These are phyloP conservation scores for Skeletonema tropicum DNA, from an alignment of 108 stramenopile genomes.

Conservation along the genomic window DNA sequence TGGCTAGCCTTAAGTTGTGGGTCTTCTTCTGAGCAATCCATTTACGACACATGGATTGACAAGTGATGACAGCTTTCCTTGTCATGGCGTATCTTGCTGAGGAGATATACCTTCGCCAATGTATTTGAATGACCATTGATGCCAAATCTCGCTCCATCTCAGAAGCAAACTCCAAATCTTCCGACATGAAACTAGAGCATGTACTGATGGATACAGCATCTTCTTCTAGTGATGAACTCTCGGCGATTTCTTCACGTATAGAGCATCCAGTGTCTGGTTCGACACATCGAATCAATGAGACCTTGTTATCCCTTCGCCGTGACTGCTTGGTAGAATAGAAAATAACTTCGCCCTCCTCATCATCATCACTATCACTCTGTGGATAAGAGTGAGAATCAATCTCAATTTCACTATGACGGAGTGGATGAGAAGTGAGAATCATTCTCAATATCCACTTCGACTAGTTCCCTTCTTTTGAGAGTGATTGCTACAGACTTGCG, in stretches of 20 bases:
- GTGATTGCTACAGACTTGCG: conserved; percentile 7
- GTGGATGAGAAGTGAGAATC: neutral
- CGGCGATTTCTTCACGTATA: neutral
- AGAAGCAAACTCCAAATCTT: neutral
- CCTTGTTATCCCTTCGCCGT: neutral
- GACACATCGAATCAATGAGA: neutral
- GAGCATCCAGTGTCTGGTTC: neutral
- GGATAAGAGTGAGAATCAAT: neutral
- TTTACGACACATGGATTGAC: neutral
- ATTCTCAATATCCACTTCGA: neutral
- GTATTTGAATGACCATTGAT: conserved; percentile 3
- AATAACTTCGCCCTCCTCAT: neutral
- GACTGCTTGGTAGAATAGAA: neutral
- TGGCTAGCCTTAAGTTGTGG: neutral
- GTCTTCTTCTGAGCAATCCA: neutral
- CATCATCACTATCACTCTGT: neutral
- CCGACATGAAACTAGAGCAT: neutral
- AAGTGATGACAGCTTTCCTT: neutral
- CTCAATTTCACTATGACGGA: neutral
- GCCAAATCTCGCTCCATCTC: neutral
- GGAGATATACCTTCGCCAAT: conserved; percentile 5
- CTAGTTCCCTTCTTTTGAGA: neutral
- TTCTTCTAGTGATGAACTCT: neutral
- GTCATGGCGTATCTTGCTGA: neutral
- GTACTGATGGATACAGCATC: neutral